Evolutionary conservation across 2,329 filamentous ascomycete genomes (phyloP), one percentile per base, ranked within the genome.

Genomic region (Pestalotiopsis sp.): DNA sequence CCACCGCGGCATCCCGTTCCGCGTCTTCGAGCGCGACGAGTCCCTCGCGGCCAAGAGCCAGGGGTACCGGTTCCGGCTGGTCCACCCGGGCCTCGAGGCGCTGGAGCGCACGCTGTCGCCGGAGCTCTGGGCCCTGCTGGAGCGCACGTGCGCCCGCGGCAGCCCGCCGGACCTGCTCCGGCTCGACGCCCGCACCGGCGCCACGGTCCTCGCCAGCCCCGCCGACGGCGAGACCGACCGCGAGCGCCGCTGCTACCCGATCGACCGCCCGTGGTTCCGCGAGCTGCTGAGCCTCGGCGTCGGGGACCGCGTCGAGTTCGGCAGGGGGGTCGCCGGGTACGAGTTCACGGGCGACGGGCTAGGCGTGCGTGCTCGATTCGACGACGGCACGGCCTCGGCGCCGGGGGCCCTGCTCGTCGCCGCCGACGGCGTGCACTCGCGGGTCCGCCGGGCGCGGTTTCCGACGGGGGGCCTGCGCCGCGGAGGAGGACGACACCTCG

Each of bases 21-120:
- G 73, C 23, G 69, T 82, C 49, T 82, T 80, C 65, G 80, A 82
- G 66, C 73, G 75, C 65, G 78, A 81, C 66, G 70, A 72, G 9
- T 73, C 70, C 20, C 70, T 73, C 38, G 68, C 75, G 38, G 75
- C 76, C 36, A 60, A 68, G n/a, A 56, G 77, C 0, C 80, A 82
- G 70, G 82, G 81, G 2, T 83, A 82, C 68, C 76, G 81, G 20
- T 70, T 83, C 1, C 73, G 75, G 4, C 71, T 81, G 14, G 72
- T 52, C 17, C 69, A 25, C 27, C 72, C 75, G 12, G 77, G 77
- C 2, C 70, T 71, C 7, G 64, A 69, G 14, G 73, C 72, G 0
- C 67, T 73, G 61, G 65, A 68, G 38, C 25, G 69, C 1, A 62
- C 67, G 23, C 64, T 76, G 9, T 45, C 59, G 7, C 52, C 67